Conservation (phyloP, 257 asterid species). For the Schizonepeta tenuifolia region DNA sequence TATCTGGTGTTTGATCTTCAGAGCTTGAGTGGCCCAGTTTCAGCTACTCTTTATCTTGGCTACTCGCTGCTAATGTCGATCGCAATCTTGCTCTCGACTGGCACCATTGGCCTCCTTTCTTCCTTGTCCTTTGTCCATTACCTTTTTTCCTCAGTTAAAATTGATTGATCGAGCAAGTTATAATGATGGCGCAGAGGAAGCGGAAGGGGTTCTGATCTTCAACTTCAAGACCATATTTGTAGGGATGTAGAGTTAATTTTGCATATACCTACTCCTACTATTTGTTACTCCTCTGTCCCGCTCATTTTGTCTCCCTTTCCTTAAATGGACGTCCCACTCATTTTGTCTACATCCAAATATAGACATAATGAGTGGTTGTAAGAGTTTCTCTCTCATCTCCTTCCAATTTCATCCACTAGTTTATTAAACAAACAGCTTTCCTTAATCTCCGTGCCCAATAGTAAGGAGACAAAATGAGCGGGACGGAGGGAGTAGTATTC, state of each 20-base stretch:
- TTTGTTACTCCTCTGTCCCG: no score
- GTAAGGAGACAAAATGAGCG: no score
- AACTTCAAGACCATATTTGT: not conserved
- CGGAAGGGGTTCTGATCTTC: not conserved
- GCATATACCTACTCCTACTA: not conserved
- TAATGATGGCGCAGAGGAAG: not conserved
- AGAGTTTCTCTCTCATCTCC: no score
- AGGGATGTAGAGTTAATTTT: not conserved
- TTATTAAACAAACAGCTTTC: no score
- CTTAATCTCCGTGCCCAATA: no score
- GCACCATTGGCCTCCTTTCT: conserved; percentile 71
- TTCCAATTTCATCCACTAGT: no score
- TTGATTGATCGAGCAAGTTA: conserved; percentile 56
- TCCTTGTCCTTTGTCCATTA: conserved; percentile 78
- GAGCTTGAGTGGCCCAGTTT: conserved; percentile 81
- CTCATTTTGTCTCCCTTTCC: no score
- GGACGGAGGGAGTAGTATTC: no score
- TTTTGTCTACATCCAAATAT: no score
- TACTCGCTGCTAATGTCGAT: conserved; percentile 72
- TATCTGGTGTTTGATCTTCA: conserved; percentile 76
- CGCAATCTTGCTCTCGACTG: conserved; percentile 75
- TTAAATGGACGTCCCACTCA: no score
- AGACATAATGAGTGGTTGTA: no score
- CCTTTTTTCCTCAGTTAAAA: conserved; percentile 77
- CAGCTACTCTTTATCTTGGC: conserved; percentile 74